Conservation (phyloP, 345 rosid species). For the Geranium rotundifolium region DNA sequence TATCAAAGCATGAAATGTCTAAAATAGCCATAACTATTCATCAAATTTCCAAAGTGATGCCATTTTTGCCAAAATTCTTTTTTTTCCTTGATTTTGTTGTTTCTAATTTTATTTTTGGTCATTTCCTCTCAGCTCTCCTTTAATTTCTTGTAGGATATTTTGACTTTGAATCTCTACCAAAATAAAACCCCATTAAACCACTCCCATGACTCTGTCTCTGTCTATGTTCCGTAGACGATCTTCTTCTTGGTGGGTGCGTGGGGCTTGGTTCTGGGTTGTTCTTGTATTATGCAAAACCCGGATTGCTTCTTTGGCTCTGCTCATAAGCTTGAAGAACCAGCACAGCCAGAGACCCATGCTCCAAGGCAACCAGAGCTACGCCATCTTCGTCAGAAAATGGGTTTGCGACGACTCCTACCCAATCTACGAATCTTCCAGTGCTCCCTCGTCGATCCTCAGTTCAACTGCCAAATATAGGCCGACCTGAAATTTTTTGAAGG, state of each 20-base stretch:
- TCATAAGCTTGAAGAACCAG: conserved; percentile 40
- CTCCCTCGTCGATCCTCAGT: conserved; percentile 62
- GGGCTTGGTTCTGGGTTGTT: not conserved
- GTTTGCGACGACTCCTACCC: conserved; percentile 68
- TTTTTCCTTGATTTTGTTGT: no score
- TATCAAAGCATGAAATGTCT: no score
- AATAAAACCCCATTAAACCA: not conserved
- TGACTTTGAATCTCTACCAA: not conserved
- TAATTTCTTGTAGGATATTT: not conserved
- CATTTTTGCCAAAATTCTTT: no score
- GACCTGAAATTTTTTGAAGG: no score
- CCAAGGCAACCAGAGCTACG: conserved; percentile 45
- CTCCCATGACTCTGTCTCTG: not conserved
- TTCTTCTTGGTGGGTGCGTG: not conserved
- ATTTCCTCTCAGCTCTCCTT: not conserved
- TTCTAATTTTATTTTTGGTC: no score
- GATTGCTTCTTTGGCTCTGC: conserved; percentile 39
- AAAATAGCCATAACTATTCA: no score
- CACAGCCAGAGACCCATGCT: conserved; percentile 42
- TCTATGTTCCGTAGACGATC: not conserved
- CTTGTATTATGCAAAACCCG: conserved; percentile 4
- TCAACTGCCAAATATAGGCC: conserved; percentile 69
- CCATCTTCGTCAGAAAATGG: conserved; percentile 58
- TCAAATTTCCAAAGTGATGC: no score
- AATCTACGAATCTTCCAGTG: conserved; percentile 37